Evolutionary conservation across 2,329 filamentous ascomycete species (phyloP).

Genomic region (Conoideocrella luteorostrata): DNA sequence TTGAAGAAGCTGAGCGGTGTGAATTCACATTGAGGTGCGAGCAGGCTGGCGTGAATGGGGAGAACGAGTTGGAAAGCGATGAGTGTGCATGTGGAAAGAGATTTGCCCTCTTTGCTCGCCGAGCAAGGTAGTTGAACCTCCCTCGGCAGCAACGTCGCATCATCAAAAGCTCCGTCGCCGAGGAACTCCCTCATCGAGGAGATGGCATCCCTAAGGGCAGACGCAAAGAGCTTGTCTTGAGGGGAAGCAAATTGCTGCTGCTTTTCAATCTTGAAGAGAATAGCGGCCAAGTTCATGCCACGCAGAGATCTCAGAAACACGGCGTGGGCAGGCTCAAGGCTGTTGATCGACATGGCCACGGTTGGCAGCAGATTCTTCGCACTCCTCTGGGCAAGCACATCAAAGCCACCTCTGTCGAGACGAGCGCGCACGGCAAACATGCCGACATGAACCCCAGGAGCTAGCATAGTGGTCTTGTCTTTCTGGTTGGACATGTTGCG

Average conservation of each 20-base stretch:
- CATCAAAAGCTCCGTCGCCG: conserved; percentile 38
- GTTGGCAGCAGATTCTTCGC: conserved; percentile 56
- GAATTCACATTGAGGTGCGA: conserved; percentile 48
- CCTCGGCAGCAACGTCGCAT: conserved; percentile 37
- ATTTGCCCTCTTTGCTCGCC: conserved; percentile 1
- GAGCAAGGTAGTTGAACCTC: conserved; percentile 36
- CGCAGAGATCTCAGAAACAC: conserved; percentile 47
- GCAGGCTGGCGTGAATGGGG: conserved; percentile 50
- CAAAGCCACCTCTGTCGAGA: conserved; percentile 49
- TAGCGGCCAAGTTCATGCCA: conserved; percentile 30
- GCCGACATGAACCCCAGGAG: conserved; percentile 49
- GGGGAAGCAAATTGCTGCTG: conserved; percentile 28
- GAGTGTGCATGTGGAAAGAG: conserved; percentile 23
- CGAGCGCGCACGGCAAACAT: conserved; percentile 51
- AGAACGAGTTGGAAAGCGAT: conserved; percentile 56
- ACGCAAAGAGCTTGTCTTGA: conserved; percentile 38
- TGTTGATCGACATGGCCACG: conserved; percentile 44
- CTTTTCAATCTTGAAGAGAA: conserved; percentile 25
- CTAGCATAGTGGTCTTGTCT: conserved; percentile 37
- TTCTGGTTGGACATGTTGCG: conserved; percentile 57
- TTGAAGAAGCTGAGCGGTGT: conserved; percentile 60
- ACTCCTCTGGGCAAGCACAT: conserved; percentile 53
- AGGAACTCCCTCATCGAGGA: conserved; percentile 34
- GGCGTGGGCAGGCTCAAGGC: conserved; percentile 48
- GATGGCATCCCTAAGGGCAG: conserved; percentile 37